Conservation (phyloP, 495 filamentous ascomycete species). For the Corynascus novoguineensis region DNA sequence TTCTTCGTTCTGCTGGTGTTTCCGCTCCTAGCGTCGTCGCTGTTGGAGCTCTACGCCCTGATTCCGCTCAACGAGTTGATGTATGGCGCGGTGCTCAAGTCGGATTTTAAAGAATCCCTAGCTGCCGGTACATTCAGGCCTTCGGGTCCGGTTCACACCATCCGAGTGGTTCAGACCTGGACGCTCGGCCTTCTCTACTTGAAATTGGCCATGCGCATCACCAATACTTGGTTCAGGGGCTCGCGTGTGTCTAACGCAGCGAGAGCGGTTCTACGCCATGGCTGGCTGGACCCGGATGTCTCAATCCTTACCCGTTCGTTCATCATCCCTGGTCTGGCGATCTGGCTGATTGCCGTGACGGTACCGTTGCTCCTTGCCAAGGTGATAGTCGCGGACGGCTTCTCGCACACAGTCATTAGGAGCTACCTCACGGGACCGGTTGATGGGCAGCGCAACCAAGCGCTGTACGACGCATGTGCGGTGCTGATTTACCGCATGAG, state of each 20-base stretch:
- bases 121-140: background rate
- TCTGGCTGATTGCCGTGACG: slow-evolving; percentile 54
- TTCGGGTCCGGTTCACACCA: slow-evolving; percentile 55
- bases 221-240: slow-evolving; percentile 54
- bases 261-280: slow-evolving; percentile 66
- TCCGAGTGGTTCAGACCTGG: slow-evolving; percentile 91
- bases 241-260: slow-evolving; percentile 70
- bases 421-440: slow-evolving; percentile 19
- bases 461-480: slow-evolving; percentile 41
- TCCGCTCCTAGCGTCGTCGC: slow-evolving; percentile 72
- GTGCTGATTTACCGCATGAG: slow-evolving; percentile 64
- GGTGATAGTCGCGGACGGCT: slow-evolving; percentile 22
- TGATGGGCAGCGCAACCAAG: slow-evolving; percentile 21
- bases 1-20: slow-evolving; percentile 65
- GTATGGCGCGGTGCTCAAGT: slow-evolving; percentile 30
- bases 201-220: slow-evolving; percentile 70
- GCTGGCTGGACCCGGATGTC: slow-evolving; percentile 77
- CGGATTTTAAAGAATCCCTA: background rate
- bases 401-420: slow-evolving; percentile 4
- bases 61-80: slow-evolving; percentile 85
- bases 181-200: slow-evolving; percentile 89
- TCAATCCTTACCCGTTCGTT: slow-evolving; percentile 74
- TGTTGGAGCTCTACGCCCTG: slow-evolving; percentile 84
- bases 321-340: slow-evolving; percentile 61
- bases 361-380: slow-evolving; percentile 45